These are phyloP conservation scores for Chytriomyces sp. DNA, from an alignment of 192 early-diverging fungal species.

Conservation along the genomic window DNA sequence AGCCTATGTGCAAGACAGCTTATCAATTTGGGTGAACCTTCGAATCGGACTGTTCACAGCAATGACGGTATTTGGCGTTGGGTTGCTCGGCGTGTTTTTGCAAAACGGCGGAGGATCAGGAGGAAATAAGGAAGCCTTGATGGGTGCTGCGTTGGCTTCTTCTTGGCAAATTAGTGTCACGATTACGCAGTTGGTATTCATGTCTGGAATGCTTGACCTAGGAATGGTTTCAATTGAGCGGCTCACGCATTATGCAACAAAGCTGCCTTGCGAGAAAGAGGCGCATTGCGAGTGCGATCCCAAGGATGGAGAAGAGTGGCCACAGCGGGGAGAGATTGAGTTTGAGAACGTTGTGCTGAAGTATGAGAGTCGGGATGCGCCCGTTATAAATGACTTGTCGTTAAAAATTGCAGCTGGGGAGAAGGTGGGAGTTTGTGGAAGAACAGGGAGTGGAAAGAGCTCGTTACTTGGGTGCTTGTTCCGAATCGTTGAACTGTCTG, in stretches of 20 bases:
- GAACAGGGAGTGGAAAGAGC: background rate
- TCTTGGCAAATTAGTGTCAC: background rate
- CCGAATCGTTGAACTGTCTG: background rate
- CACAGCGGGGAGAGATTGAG: background rate
- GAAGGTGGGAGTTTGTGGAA: background rate
- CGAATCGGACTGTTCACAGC: background rate
- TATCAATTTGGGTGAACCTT: slow-evolving; percentile 5
- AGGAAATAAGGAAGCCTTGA: background rate
- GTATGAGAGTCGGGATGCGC: background rate
- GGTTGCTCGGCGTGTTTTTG: background rate
- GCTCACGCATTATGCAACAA: slow-evolving; percentile 5
- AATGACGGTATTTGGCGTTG: background rate
- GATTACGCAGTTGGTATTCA: slow-evolving; percentile 2
- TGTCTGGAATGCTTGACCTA: slow-evolving; percentile 1
- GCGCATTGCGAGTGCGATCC: background rate
- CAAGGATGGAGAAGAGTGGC: background rate
- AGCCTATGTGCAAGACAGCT: background rate
- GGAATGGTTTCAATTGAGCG: slow-evolving; percentile 5
- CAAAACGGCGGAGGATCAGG: background rate
- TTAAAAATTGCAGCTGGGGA: background rate
- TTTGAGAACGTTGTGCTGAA: background rate
- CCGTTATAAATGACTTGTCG: background rate
- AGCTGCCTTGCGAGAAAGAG: background rate
- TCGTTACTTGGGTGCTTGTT: background rate
- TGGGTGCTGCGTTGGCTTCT: slow-evolving; percentile 7